Conservation (phyloP, 805 yeast species). For the Blastobotrys robertii region DNA sequence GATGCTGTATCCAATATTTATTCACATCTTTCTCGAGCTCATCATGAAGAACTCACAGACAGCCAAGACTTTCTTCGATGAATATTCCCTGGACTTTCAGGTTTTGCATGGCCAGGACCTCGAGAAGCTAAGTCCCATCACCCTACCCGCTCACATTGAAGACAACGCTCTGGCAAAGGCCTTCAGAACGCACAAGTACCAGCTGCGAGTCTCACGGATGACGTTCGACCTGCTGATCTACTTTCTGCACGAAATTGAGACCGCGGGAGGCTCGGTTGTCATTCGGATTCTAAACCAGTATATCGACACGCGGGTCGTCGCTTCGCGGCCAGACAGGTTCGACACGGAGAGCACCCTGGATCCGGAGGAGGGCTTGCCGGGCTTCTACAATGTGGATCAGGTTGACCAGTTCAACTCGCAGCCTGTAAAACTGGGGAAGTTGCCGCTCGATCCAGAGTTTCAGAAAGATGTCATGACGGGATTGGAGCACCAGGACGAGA, state of each 20-base stretch:
- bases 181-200: constrained; percentile 64
- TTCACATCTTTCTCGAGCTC: constrained; percentile 76
- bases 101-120: constrained; percentile 73
- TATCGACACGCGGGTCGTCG: constrained; percentile 36
- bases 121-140: constrained; percentile 58
- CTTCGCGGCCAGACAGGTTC: constrained; percentile 26
- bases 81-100: constrained; percentile 61
- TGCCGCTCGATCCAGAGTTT: constrained; percentile 82
- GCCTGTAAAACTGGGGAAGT: constrained; percentile 68
- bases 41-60: constrained; percentile 49
- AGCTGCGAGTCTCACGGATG: constrained; percentile 68
- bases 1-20: constrained; percentile 83
- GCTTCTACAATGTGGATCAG: constrained; percentile 30
- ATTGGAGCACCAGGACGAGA: constrained; percentile 57
- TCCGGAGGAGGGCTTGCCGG: constrained; percentile 34
- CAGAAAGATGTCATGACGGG: constrained; percentile 78
- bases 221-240: constrained; percentile 75
- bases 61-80: constrained; percentile 69
- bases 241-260: constrained; percentile 85
- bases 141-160: constrained; percentile 68
- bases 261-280: constrained; percentile 80
- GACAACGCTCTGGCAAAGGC: constrained; percentile 76
- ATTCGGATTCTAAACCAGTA: constrained; percentile 81
- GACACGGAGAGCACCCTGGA: constrained; percentile 31
- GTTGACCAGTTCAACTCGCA: constrained; percentile 57